Percentiles rank a stretch among this genome's conserved stretches.
Evolutionary conservation across 306 rosid genomes (phyloP).

Genomic region (Ceratonia siliqua): DNA sequence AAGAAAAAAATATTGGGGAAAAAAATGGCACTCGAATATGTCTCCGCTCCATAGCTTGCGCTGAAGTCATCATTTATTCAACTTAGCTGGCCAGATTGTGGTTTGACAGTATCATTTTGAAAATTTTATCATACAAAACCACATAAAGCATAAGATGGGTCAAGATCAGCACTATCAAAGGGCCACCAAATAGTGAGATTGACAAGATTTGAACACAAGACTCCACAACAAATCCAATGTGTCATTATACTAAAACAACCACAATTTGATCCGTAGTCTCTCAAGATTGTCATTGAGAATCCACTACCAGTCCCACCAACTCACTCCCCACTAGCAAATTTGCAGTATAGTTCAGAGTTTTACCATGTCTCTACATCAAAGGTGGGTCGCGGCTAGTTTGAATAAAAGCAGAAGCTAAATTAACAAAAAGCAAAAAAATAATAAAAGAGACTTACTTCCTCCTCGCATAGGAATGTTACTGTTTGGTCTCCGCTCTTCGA

Average conservation of each 20-base stretch:
- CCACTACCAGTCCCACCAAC: background rate
- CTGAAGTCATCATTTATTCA: slow-evolving; percentile 8
- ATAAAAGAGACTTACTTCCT: slow-evolving; percentile 59
- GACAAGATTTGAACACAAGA: background rate
- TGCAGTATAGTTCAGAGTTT: background rate
- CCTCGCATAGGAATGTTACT: slow-evolving; percentile 78
- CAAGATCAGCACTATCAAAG: background rate
- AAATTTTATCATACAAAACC: background rate
- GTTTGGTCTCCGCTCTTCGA: slow-evolving; percentile 95
- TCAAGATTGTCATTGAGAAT: slow-evolving; percentile 1
- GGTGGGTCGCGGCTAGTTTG: background rate
- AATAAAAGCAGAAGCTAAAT: background rate
- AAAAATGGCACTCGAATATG: background rate
- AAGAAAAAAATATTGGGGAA: slow-evolving; percentile 2
- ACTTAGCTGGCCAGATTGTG: background rate
- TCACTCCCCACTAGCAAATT: background rate
- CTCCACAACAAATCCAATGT: background rate
- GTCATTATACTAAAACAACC: background rate
- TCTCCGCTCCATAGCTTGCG: background rate
- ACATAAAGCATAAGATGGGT: background rate
- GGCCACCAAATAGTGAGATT: background rate
- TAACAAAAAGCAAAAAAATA: background rate
- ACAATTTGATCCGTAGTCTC: background rate
- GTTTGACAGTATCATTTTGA: background rate
- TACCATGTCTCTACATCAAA: background rate